Conservation (phyloP, 805 yeast genomes). For the Nakazawaea molendinolei region DNA sequence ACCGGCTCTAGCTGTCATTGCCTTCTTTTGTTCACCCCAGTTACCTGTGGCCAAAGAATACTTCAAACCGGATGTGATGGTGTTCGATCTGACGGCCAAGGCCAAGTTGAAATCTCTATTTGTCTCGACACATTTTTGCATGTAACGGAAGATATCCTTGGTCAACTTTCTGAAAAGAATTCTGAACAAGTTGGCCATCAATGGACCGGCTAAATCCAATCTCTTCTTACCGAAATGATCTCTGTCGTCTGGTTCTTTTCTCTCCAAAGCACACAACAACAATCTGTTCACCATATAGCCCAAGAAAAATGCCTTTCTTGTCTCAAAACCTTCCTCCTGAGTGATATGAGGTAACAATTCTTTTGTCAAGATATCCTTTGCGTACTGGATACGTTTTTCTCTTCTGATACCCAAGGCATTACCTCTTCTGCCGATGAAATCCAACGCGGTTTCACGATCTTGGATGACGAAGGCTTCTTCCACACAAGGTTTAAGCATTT, state of each 20-base stretch:
- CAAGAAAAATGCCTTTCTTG: constrained; percentile 92
- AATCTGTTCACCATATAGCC: constrained; percentile 98
- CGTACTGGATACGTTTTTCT: constrained; percentile 97
- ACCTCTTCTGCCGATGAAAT: constrained; percentile 97
- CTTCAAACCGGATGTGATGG: constrained; percentile 94
- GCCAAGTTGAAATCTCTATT: constrained; percentile 95
- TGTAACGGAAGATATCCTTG: constrained; percentile 93
- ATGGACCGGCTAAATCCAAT: constrained; percentile 97
- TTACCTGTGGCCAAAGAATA: constrained; percentile 98
- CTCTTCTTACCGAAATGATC: constrained; percentile 99
- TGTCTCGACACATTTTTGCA: constrained; percentile 98
- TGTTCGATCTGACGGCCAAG: constrained; percentile 93
- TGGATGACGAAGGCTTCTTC: constrained; percentile 98
- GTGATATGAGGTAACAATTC: constrained; percentile 97
- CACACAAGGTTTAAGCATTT: constrained; percentile 97
- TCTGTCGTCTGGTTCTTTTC: constrained; percentile 98
- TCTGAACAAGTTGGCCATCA: constrained; percentile 91
- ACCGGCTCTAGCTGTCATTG: constrained; percentile 98
- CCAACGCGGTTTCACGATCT: constrained; percentile 96
- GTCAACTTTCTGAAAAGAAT: constrained; percentile 89
- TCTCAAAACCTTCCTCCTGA: constrained; percentile 94
- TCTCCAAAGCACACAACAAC: constrained; percentile 89
- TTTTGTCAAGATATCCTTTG: constrained; percentile 92
- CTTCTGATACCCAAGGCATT: constrained; percentile 93
- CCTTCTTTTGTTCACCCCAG: constrained; percentile 99